A percentile compares a stretch with the other conserved stretches of the same genome.
Evolutionary conservation across 2,329 filamentous ascomycete genomes (phyloP).

Genomic region (Fusarium sp.): DNA sequence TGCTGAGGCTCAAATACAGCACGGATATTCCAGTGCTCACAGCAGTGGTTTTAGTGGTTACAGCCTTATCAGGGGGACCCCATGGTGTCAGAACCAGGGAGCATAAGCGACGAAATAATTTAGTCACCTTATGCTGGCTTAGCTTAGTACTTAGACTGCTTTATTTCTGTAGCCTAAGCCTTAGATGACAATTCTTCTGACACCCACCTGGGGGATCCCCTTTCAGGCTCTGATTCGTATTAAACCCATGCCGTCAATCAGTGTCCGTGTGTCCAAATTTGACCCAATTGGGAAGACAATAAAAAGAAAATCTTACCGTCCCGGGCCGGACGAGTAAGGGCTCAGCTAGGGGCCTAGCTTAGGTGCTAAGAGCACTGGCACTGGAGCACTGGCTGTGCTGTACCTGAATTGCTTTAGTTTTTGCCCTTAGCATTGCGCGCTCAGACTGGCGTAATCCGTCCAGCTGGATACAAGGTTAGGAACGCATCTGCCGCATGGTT

Average conservation of each 20-base stretch:
- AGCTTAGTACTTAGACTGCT: too few relatives aligned
- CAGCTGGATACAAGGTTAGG: conserved; percentile 14
- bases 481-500: conserved; percentile 16
- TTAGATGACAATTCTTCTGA: too few relatives aligned
- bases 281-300: conserved; percentile 13
- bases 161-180: too few relatives aligned
- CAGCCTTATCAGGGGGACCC: neutral
- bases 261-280: conserved; percentile 27
- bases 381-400: neutral
- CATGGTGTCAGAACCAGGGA: too few relatives aligned
- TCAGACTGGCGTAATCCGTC: conserved; percentile 38
- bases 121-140: too few relatives aligned
- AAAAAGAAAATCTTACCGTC: conserved; percentile 18
- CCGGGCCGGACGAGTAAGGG: conserved; percentile 6
- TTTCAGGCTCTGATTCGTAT: conserved; percentile 5
- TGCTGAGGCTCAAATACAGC: conserved; percentile 6
- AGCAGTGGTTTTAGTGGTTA: neutral
- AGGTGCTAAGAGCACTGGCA: neutral
- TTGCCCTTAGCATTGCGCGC: conserved; percentile 23
- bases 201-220: neutral
- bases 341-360: neutral
- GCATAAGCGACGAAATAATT: too few relatives aligned
- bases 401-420: neutral
- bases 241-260: conserved; percentile 26
- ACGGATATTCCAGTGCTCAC: neutral